These are phyloP conservation scores for Pseudogymnoascus sp. DNA, from an alignment of 2,329 filamentous ascomycete genomes.

Conservation along the genomic window DNA sequence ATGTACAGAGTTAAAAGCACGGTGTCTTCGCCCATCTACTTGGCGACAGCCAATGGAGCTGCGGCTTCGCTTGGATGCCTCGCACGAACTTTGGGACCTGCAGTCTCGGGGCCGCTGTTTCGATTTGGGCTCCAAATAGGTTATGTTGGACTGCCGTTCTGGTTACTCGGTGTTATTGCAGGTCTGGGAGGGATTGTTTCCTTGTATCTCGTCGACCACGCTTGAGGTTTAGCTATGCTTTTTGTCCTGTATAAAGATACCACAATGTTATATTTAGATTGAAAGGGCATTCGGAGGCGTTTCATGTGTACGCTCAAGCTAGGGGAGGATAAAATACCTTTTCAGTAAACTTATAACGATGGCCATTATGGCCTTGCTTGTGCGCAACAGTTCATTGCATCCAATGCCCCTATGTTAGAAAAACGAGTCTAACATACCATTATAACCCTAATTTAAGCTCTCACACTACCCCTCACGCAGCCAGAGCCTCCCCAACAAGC, in stretches of 20 bases:
- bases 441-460: background rate
- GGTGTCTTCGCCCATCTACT: background rate
- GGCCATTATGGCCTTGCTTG: too few species aligned
- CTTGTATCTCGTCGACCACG: background rate
- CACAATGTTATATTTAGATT: too few species aligned
- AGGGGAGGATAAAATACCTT: too few species aligned
- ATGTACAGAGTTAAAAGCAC: background rate
- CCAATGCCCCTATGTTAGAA: background rate
- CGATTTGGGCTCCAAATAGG: background rate
- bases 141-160: conserved; percentile 5
- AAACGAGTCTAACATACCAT: background rate
- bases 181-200: background rate
- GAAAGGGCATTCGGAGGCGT: too few species aligned
- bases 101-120: background rate
- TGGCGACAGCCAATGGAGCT: conserved; percentile 8
- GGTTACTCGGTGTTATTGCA: background rate
- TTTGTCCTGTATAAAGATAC: background rate
- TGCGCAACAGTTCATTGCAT: background rate
- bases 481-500: conserved; percentile 52
- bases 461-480: background rate
- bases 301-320: too few species aligned
- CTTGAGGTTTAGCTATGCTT: background rate
- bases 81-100: conserved; percentile 2
- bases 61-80: conserved; percentile 9
- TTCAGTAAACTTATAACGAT: too few species aligned